Percentiles rank a stretch among this genome's conserved stretches.
Evolutionary conservation across 2,329 filamentous ascomycete genomes (phyloP).

Genomic region (Pyricularia sp.): DNA sequence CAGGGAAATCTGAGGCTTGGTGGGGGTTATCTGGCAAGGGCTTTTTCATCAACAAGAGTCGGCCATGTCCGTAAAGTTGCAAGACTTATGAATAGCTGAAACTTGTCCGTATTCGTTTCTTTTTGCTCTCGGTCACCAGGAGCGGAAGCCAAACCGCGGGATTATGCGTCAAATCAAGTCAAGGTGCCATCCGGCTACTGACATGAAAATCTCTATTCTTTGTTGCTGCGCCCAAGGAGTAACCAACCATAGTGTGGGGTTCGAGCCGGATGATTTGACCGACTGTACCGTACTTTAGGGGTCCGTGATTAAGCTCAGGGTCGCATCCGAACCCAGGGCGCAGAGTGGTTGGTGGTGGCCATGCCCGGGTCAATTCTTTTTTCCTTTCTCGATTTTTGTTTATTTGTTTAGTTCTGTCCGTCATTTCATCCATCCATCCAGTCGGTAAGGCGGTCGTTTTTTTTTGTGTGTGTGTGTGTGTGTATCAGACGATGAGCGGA

Average conservation of each 20-base stretch:
- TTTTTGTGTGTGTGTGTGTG: neutral
- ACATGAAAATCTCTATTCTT: neutral
- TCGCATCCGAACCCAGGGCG: too few relatives aligned
- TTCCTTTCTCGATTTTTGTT: too few relatives aligned
- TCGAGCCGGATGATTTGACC: neutral
- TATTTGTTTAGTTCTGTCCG: too few relatives aligned
- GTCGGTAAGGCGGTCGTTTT: neutral
- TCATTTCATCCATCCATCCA: neutral
- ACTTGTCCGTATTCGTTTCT: neutral
- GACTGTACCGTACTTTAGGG: neutral
- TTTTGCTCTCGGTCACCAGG: neutral
- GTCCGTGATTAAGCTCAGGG: neutral
- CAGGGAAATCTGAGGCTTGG: neutral
- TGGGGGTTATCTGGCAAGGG: neutral
- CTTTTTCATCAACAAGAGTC: neutral
- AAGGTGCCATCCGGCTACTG: neutral
- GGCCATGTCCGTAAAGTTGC: neutral
- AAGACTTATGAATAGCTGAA: neutral
- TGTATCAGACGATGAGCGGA: neutral
- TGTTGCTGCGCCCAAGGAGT: neutral
- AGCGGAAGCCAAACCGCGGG: neutral
- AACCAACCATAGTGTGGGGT: neutral
- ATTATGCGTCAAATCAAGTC: neutral
- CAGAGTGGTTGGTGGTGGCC: too few relatives aligned
- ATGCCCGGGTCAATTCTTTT: neutral